A percentile compares a stretch with the other conserved stretches of the same genome.
phyloP scores from a whole-genome alignment of 1,284 basidiomycete genomes.

The Trametes sp. region DNA sequence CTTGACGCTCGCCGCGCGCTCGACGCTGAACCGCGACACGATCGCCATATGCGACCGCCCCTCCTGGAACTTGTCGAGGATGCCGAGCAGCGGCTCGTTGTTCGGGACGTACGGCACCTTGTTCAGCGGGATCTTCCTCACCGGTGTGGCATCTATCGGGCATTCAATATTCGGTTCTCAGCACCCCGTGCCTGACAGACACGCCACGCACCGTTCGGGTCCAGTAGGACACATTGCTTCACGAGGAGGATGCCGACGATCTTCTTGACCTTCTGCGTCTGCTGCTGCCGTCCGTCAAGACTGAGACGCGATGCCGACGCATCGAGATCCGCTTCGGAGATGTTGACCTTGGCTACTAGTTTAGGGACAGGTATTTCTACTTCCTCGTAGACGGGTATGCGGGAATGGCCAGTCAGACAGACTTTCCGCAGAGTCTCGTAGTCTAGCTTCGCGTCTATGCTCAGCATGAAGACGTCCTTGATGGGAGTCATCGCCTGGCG shows the following conservation, averaged over 20 bases:
- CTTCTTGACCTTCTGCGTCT: constrained; percentile 67
- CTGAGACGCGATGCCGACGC: constrained; percentile 25
- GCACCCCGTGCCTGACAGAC: background rate
- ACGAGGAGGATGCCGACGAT: constrained; percentile 85
- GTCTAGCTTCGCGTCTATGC: constrained; percentile 81
- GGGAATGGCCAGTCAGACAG: constrained; percentile 81
- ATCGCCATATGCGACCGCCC: constrained; percentile 93
- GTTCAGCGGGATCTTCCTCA: constrained; percentile 83
- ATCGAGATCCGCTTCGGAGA: constrained; percentile 27
- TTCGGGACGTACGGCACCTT: constrained; percentile 87
- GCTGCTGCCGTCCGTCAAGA: constrained; percentile 30
- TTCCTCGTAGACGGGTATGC: constrained; percentile 79
- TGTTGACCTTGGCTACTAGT: constrained; percentile 32
- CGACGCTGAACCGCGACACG: constrained; percentile 66
- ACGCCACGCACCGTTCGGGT: constrained; percentile 73
- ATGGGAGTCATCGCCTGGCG: constrained; percentile 83
- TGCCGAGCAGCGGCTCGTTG: constrained; percentile 86
- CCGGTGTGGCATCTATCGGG: constrained; percentile 71
- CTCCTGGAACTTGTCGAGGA: constrained; percentile 92
- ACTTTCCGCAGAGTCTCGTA: constrained; percentile 80
- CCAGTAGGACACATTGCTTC: constrained; percentile 87
- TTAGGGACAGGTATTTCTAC: constrained; percentile 62
- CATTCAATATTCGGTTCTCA: background rate
- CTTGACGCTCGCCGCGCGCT: constrained; percentile 68
- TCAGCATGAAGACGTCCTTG: constrained; percentile 82